These are phyloP conservation scores for Postia placenta DNA, from an alignment of 768 basidiomycete species.

Conservation along the genomic window DNA sequence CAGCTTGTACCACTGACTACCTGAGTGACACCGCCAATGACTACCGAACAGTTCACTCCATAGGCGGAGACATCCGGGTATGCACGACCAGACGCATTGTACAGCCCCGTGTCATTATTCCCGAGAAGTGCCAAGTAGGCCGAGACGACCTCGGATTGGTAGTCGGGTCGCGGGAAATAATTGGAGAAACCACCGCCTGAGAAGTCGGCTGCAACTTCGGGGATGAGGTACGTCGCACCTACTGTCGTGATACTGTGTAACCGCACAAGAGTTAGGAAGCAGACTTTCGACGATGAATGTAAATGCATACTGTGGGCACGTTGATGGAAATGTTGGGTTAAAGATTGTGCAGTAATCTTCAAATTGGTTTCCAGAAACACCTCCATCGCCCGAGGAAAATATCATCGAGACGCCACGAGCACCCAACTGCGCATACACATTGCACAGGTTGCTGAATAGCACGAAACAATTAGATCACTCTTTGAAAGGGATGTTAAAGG, in stretches of 20 bases:
- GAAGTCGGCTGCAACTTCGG: constrained; percentile 25
- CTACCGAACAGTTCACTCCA: constrained; percentile 13
- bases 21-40: constrained; percentile 9
- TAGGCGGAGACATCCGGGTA: constrained; percentile 30
- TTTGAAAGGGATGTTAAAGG: background rate
- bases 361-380: constrained; percentile 24
- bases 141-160: constrained; percentile 26
- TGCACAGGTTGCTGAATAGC: constrained; percentile 23
- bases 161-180: constrained; percentile 31
- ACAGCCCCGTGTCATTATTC: constrained; percentile 10
- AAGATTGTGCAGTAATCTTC: constrained; percentile 41
- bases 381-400: constrained; percentile 31
- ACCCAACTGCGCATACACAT: constrained; percentile 27
- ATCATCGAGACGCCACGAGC: constrained; percentile 29
- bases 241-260: constrained; percentile 26
- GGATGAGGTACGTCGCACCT: constrained; percentile 25
- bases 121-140: constrained; percentile 23
- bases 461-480: background rate
- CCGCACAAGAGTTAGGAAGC: background rate
- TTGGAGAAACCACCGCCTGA: constrained; percentile 38
- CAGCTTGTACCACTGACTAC: constrained; percentile 27
- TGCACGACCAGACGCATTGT: constrained; percentile 19
- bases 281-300: background rate
- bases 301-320: constrained; percentile 27
- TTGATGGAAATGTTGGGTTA: constrained; percentile 29